Evolutionary conservation across 2,329 filamentous ascomycete genomes (phyloP).

Genomic region (Fusarium verrucosum): DNA sequence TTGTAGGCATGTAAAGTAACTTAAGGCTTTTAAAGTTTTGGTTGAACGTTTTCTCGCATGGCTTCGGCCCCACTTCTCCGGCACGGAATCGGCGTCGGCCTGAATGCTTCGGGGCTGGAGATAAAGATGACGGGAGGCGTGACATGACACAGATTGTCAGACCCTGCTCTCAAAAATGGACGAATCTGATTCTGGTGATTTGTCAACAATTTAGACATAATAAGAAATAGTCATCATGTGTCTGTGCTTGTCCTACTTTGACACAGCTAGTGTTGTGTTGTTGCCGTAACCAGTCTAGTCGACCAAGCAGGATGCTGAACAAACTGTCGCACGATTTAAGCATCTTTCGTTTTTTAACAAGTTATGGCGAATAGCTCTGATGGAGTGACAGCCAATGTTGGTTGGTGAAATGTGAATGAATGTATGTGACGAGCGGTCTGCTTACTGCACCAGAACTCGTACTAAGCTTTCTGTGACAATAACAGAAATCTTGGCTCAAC

Average conservation of each 20-base stretch:
- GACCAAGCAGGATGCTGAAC: neutral
- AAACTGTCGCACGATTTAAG: slow-evolving; percentile 5
- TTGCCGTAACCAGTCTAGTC: neutral
- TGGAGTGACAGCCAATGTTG: slow-evolving; percentile 11
- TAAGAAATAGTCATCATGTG: neutral
- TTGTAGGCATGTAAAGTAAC: neutral
- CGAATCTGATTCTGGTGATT: neutral
- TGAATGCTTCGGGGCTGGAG: neutral
- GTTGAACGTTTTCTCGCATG: neutral
- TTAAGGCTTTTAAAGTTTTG: no score
- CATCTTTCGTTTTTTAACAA: neutral
- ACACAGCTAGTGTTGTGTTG: neutral
- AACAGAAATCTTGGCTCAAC: slow-evolving; percentile 25
- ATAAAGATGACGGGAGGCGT: neutral
- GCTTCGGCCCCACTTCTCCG: slow-evolving; percentile 29
- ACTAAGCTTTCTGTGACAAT: slow-evolving; percentile 29
- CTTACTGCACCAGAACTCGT: neutral
- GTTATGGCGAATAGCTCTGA: neutral
- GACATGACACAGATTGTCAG: neutral
- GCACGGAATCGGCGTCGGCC: slow-evolving; percentile 1
- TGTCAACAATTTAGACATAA: neutral
- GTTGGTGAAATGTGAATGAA: slow-evolving; percentile 8
- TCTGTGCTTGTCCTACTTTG: neutral
- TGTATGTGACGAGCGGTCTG: slow-evolving; percentile 21
- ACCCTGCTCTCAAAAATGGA: neutral